A percentile compares a stretch with the other conserved stretches of the same genome.
Conservation (phyloP, 805 yeast species). For the Starmerella kuoi region DNA sequence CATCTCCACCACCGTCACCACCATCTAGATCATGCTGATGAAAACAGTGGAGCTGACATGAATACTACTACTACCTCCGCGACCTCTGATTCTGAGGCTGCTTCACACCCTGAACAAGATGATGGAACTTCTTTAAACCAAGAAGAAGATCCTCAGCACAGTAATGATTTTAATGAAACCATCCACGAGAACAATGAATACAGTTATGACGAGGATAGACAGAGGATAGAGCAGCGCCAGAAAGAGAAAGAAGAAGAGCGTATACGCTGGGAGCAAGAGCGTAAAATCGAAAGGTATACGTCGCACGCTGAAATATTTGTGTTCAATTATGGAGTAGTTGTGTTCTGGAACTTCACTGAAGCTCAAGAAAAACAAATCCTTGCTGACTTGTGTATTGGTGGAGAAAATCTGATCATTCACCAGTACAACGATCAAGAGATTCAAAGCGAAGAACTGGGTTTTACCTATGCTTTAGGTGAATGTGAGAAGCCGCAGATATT, state of each 20-base stretch:
- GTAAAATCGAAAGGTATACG: conserved; percentile 32
- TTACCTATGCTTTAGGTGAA: conserved; percentile 44
- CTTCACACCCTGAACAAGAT: neutral
- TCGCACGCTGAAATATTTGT: conserved; percentile 72
- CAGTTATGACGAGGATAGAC: neutral
- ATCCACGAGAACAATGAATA: neutral
- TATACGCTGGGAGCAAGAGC: conserved; percentile 1
- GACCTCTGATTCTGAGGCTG: neutral
- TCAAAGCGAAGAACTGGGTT: conserved; percentile 80
- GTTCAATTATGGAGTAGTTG: conserved; percentile 88
- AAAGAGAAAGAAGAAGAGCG: conserved; percentile 2
- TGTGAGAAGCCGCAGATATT: conserved; percentile 40
- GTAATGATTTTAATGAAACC: neutral
- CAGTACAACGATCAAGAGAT: conserved; percentile 76
- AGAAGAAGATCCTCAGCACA: neutral
- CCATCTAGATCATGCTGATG: neutral
- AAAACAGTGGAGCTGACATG: neutral
- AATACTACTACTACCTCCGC: neutral
- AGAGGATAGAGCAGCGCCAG: neutral
- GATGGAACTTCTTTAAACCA: neutral
- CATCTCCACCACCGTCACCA: neutral
- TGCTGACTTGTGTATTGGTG: conserved; percentile 77
- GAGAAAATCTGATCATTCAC: conserved; percentile 42
- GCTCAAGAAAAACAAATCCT: conserved; percentile 83
- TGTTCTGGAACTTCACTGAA: conserved; percentile 93